Conservation (phyloP, 441 rosid genomes). For the Brassica hybrid region DNA sequence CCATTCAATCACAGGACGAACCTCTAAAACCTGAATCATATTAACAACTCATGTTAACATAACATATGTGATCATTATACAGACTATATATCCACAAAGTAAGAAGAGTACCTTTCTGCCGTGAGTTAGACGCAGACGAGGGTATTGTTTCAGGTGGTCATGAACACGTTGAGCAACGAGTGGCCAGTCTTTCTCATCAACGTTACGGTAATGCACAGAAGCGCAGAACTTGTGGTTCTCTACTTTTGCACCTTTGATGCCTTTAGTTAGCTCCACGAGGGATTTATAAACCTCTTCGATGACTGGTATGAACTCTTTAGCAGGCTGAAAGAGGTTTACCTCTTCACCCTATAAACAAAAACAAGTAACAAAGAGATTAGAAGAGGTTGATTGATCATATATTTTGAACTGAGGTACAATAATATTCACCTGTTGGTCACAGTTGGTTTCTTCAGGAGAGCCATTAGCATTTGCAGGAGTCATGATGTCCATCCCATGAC, state of each 20-base stretch:
- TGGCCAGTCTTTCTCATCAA: conserved; percentile 92
- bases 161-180: conserved; percentile 83
- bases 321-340: conserved; percentile 82
- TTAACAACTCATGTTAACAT: background rate
- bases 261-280: conserved; percentile 76
- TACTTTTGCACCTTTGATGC: conserved; percentile 80
- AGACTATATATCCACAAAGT: background rate
- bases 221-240: conserved; percentile 96
- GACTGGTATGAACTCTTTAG: conserved; percentile 80
- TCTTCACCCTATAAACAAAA: conserved; percentile 64
- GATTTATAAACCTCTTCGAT: conserved; percentile 87
- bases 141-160: conserved; percentile 75
- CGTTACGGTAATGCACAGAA: conserved; percentile 97
- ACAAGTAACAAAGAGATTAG: background rate
- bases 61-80: background rate
- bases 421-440: conserved; percentile 60
- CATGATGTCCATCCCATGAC: conserved; percentile 99
- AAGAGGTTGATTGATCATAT: background rate
- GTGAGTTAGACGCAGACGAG: conserved; percentile 83
- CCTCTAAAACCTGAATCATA: conserved; percentile 78
- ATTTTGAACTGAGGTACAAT: background rate
- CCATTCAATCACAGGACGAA: conserved; percentile 96
- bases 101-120: conserved; percentile 68
- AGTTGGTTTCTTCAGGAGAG: conserved; percentile 54
- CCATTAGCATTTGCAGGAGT: conserved; percentile 54